Base-by-base conservation (phyloP, 148 eudicot genomes). In the Chenopodium formosanum region DNA sequence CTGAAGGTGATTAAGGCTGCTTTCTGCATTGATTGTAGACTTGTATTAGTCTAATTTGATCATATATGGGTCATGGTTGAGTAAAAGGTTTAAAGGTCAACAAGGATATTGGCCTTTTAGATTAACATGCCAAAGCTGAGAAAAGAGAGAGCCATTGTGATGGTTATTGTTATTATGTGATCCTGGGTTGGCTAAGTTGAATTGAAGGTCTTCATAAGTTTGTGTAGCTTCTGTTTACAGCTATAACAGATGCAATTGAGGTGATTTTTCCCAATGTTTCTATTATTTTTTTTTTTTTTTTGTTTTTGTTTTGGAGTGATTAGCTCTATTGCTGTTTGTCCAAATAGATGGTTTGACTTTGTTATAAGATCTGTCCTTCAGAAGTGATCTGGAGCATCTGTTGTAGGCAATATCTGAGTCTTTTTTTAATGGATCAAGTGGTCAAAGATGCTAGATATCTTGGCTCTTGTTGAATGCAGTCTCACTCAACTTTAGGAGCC, bases 1-100 rank as follows among this genome's bases (percentile, higher is more conserved):
- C 46, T 70, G 52, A 40, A 67, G 40, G 22, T 60, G 70, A 62
- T 79, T 56, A 7, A 71, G 73, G 48, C 74, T 50, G 64, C 81
- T 23, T 27, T 48, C 74, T 50, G 64, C 81, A 37, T 27, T 29
- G 23, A 12, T 40, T 17, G 9, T 70, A 46, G 73, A 40, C 7
- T 40, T 6, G 44, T 6, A 40, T 0, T 6, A 62, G 44, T 44
- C 65, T 50, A 9, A 17, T 14, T 73, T 58, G 67, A 60, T 71
- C 34, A 25, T 68, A 56, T 25, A 20, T 60, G 16, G 76, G 27
- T 40, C 27, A 72, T 53, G 7, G 32, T 60, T 34, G 52, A 52
- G 19, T 22, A 56, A 58, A 71, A n/a, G 53, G 16, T 13, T 50
- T 8, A 50, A 48, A n/a, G 32, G 31, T 65, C 17, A 9, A 25